These are phyloP conservation scores for Clonostachys sp. DNA, from an alignment of 2,329 filamentous ascomycete species.

Conservation along the genomic window DNA sequence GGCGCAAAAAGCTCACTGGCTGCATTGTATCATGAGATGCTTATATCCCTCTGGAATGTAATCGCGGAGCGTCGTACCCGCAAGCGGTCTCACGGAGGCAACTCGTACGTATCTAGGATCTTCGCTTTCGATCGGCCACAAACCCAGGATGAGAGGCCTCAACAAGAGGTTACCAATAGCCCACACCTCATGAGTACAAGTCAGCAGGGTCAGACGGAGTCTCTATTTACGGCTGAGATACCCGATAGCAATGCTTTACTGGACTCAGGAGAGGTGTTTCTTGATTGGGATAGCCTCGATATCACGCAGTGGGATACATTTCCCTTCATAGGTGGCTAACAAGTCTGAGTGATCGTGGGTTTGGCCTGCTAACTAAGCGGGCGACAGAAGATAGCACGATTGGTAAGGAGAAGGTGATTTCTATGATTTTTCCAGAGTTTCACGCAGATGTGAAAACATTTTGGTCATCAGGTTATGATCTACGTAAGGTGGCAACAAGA, in stretches of 20 bases:
- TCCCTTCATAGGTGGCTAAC: conserved; percentile 10
- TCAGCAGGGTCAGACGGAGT: not conserved
- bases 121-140: conserved; percentile 10
- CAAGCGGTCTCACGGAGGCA: conserved; percentile 10
- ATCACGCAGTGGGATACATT: conserved; percentile 24
- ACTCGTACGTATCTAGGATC: conserved; percentile 16
- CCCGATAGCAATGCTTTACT: not conserved
- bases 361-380: too few relatives aligned
- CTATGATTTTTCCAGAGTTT: too few relatives aligned
- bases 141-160: not conserved
- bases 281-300: conserved; percentile 20
- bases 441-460: too few relatives aligned
- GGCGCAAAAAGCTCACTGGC: conserved; percentile 48
- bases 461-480: too few relatives aligned
- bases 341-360: too few relatives aligned
- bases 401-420: too few relatives aligned
- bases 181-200: not conserved
- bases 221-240: conserved; percentile 1
- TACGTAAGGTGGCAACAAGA: too few relatives aligned
- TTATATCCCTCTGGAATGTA: conserved; percentile 38
- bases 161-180: not conserved
- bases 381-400: too few relatives aligned
- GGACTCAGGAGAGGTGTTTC: conserved; percentile 6
- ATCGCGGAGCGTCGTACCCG: conserved; percentile 31
- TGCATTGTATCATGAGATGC: conserved; percentile 51